These are phyloP conservation scores for Extremus antarcticus DNA, from an alignment of 495 filamentous ascomycete species.

Conservation along the genomic window DNA sequence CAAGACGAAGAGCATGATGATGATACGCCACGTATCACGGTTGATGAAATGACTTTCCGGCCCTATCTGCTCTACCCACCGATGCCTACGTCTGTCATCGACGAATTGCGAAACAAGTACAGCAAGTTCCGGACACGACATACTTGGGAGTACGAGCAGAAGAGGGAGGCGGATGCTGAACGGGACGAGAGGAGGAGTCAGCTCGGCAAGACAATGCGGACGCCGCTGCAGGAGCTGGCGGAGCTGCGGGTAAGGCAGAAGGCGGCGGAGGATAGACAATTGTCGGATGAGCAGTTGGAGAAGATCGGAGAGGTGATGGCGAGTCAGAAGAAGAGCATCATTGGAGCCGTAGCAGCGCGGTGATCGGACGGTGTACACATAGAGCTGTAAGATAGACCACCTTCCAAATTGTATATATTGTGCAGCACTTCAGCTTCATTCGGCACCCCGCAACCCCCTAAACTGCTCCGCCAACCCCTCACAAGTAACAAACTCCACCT, in stretches of 20 bases:
- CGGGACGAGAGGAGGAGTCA: slow-evolving; percentile 49
- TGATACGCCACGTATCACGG: slow-evolving; percentile 68
- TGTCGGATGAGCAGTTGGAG: slow-evolving; percentile 50
- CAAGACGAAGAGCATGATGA: slow-evolving; percentile 41
- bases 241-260: slow-evolving; percentile 29
- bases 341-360: not conserved
- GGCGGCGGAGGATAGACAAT: slow-evolving; percentile 35
- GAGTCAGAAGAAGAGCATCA: slow-evolving; percentile 31
- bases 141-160: slow-evolving; percentile 53
- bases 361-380: not conserved
- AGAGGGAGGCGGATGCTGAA: slow-evolving; percentile 46
- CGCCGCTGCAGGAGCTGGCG: slow-evolving; percentile 43
- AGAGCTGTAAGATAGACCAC: not conserved
- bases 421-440: not conserved
- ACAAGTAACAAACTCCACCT: slow-evolving; percentile 41
- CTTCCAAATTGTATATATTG: slow-evolving; percentile 2
- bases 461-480: slow-evolving; percentile 33
- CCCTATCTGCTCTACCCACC: slow-evolving; percentile 64
- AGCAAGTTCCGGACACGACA: slow-evolving; percentile 72
- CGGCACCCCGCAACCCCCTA: not conserved
- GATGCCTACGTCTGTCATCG: slow-evolving; percentile 67
- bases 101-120: slow-evolving; percentile 83
- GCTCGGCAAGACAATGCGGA: slow-evolving; percentile 44
- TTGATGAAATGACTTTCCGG: slow-evolving; percentile 62
- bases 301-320: slow-evolving; percentile 58